Evolutionary conservation across 768 basidiomycete species (phyloP).

Genomic region (Tricholoma sp.): DNA sequence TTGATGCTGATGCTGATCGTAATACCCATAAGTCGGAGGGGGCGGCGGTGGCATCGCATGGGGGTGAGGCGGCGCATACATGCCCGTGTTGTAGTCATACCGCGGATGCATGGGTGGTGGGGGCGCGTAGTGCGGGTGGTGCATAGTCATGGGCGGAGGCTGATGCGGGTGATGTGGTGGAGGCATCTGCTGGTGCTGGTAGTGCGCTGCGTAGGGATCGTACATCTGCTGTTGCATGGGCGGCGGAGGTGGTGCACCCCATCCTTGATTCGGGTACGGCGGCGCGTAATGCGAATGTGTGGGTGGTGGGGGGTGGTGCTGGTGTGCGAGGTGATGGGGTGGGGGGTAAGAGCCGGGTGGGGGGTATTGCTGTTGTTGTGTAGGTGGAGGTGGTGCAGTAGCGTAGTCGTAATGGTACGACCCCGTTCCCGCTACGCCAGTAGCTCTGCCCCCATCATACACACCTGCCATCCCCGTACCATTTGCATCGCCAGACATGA

Average conservation of each 20-base stretch:
- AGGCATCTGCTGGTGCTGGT: slow-evolving; percentile 9
- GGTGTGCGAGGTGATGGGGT: not conserved
- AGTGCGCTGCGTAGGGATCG: slow-evolving; percentile 13
- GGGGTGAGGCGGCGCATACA: slow-evolving; percentile 1
- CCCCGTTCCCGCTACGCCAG: not conserved
- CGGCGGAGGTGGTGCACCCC: slow-evolving; percentile 10
- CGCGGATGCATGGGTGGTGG: slow-evolving; percentile 6
- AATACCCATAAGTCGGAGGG: slow-evolving; percentile 9
- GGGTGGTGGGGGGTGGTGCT: not conserved
- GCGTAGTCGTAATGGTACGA: not conserved
- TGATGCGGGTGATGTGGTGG: slow-evolving; percentile 5
- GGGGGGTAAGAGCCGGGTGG: not conserved
- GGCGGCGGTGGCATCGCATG: slow-evolving; percentile 4
- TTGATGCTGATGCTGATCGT: not conserved
- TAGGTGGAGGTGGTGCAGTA: not conserved
- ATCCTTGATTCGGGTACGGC: slow-evolving; percentile 2
- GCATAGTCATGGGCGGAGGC: slow-evolving; percentile 1
- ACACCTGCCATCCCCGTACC: not conserved
- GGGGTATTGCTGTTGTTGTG: slow-evolving; percentile 1
- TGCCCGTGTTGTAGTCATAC: slow-evolving; percentile 4
- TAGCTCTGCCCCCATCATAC: not conserved
- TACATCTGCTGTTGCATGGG: slow-evolving; percentile 9
- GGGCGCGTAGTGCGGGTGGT: slow-evolving; percentile 3
- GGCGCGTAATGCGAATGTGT: not conserved
- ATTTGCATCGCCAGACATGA: not conserved